Percentiles rank a stretch among this genome's conserved stretches.
Evolutionary conservation across 228 moss, liverwort and hornwort species (phyloP).

Genomic region (Sphagnum magellanicum): DNA sequence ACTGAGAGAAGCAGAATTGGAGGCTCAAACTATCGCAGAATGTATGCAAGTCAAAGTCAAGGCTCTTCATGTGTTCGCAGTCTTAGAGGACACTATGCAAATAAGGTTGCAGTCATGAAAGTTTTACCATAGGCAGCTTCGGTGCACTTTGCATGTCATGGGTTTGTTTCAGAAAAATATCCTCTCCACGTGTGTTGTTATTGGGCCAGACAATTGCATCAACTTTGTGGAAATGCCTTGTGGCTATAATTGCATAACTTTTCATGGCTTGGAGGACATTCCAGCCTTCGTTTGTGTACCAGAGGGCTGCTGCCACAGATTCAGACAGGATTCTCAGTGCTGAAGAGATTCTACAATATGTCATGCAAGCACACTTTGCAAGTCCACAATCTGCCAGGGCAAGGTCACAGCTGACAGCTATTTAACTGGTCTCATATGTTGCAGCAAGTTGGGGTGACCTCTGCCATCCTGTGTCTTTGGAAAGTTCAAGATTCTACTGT

Average conservation of each 20-base stretch:
- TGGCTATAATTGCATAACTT: not conserved
- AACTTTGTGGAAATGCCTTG: constrained; percentile 3
- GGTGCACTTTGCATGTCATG: constrained; percentile 4
- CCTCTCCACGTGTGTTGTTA: not conserved
- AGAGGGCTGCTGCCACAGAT: constrained; percentile 1
- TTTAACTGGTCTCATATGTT: constrained; percentile 7
- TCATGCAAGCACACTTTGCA: not conserved
- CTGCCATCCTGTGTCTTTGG: constrained; percentile 2
- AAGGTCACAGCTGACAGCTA: not conserved
- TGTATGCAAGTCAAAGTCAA: constrained; percentile 1
- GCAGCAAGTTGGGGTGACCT: constrained; percentile 4
- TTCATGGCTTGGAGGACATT: not conserved
- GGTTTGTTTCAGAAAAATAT: constrained; percentile 3
- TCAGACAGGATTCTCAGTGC: constrained; percentile 1
- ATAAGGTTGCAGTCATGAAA: not conserved
- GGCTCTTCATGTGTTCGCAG: not conserved
- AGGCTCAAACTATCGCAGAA: not conserved
- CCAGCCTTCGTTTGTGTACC: not conserved
- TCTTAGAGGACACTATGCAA: not conserved
- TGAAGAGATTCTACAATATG: constrained; percentile 1
- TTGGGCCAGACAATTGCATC: not conserved
- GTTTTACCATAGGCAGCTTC: not conserved
- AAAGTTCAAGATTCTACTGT: not conserved
- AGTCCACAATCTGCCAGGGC: constrained; percentile 2
- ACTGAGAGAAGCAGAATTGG: not conserved